Conservation (phyloP, 169 alveolate species). For the Eimeria maxima region DNA sequence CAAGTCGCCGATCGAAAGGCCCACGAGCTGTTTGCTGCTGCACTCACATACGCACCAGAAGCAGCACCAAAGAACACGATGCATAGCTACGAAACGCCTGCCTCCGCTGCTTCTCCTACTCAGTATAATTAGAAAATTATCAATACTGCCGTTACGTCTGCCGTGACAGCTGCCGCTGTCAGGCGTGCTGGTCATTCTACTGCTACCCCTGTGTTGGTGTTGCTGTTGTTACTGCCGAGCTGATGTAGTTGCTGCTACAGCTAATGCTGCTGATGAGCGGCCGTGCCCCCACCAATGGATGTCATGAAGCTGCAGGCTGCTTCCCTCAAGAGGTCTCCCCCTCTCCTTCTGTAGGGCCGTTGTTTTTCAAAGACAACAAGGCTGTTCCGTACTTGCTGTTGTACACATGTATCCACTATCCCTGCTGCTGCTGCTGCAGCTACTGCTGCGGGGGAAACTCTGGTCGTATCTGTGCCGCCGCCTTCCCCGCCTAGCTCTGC, state of each 20-base stretch:
- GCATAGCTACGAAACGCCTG: background rate
- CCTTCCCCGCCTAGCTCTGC: background rate
- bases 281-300: slow-evolving; percentile 6
- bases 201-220: background rate
- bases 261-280: slow-evolving; percentile 26
- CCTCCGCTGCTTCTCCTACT: background rate
- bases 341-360: slow-evolving; percentile 31
- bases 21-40: slow-evolving; percentile 24
- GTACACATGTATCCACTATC: background rate
- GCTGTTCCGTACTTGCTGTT: slow-evolving; percentile 11
- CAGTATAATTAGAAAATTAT: background rate
- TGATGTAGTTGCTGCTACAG: slow-evolving; percentile 6
- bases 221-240: slow-evolving; percentile 7
- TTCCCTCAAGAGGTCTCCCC: slow-evolving; percentile 31
- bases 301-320: slow-evolving; percentile 19
- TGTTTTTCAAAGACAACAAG: slow-evolving; percentile 24
- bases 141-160: background rate
- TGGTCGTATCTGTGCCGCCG: slow-evolving; percentile 9
- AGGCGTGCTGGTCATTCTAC: background rate
- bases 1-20: slow-evolving; percentile 84
- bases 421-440: slow-evolving; percentile 68
- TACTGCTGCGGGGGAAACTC: background rate
- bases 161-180: background rate
- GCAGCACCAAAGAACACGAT: background rate
- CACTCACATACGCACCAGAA: too few species aligned